phyloP scores from a whole-genome alignment of 345 rosid species.

The Gossypium australe region DNA sequence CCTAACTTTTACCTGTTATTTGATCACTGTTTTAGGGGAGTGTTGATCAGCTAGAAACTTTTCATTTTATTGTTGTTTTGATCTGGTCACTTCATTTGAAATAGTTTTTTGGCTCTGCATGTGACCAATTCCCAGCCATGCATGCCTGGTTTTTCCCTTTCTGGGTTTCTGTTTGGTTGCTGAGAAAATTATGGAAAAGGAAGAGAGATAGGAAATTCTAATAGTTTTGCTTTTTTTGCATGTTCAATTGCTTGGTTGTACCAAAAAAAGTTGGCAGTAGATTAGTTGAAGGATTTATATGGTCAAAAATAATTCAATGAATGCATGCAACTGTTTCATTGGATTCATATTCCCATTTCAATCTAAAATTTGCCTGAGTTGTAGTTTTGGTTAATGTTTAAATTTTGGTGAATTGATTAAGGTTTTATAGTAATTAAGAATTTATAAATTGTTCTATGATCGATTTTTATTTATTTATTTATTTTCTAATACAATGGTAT shows the following conservation, averaged over 20 bases:
- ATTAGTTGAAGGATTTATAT: not conserved
- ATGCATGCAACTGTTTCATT: not conserved
- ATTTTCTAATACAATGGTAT: no score
- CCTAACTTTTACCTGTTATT: not conserved
- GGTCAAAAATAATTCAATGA: not conserved
- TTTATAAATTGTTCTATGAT: no score
- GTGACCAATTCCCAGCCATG: not conserved
- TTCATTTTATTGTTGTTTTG: not conserved
- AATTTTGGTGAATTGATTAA: no score
- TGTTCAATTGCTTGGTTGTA: not conserved
- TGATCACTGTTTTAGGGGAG: not conserved
- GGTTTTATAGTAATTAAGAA: no score
- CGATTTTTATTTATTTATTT: no score
- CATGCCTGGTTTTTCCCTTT: not conserved
- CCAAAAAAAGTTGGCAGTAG: not conserved
- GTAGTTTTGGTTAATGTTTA: no score
- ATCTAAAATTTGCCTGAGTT: no score
- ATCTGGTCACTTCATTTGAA: not conserved
- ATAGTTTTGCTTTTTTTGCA: not conserved
- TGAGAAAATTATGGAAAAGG: slow-evolving; percentile 6
- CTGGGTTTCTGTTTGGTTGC: slow-evolving; percentile 4
- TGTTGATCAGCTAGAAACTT: not conserved
- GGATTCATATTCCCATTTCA: not conserved
- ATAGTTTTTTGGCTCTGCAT: slow-evolving; percentile 7
- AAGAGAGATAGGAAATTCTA: not conserved